phyloP scores from a whole-genome alignment of 2,329 filamentous ascomycete genomes.

The Myotisia sp. region DNA sequence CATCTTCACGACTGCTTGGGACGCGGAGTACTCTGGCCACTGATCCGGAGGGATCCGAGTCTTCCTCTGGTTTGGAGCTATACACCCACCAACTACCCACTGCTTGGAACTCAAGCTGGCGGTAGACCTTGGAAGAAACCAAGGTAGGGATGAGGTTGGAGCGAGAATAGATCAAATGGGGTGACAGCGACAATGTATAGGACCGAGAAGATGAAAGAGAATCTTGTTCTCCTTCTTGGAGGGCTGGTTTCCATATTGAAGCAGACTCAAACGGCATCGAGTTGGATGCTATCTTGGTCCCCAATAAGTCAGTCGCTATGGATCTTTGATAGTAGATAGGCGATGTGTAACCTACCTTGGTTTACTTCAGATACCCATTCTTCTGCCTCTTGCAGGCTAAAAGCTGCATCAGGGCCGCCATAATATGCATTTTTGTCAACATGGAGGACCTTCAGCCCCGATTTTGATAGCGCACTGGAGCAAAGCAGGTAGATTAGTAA shows the following conservation, averaged over 20 bases:
- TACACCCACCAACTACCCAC: slow-evolving; percentile 87
- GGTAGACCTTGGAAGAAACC: slow-evolving; percentile 77
- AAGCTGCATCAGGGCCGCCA: slow-evolving; percentile 69
- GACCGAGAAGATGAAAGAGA: slow-evolving; percentile 45
- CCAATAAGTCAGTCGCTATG: slow-evolving; percentile 13
- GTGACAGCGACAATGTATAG: slow-evolving; percentile 72
- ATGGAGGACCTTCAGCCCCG: slow-evolving; percentile 80
- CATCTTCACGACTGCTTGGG: slow-evolving; percentile 79
- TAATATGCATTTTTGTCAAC: slow-evolving; percentile 81
- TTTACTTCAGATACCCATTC: slow-evolving; percentile 48
- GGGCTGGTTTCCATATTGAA: slow-evolving; percentile 17
- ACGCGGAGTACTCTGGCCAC: slow-evolving; percentile 51
- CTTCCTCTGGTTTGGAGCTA: slow-evolving; percentile 9
- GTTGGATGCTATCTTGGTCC: slow-evolving; percentile 20
- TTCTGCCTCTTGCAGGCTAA: slow-evolving; percentile 69
- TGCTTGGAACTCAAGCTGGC: slow-evolving; percentile 83
- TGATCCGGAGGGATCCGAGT: slow-evolving; percentile 16
- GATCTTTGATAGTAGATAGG: neutral
- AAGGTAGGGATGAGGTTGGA: slow-evolving; percentile 64
- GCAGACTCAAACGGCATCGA: slow-evolving; percentile 28
- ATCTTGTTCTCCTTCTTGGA: slow-evolving; percentile 10
- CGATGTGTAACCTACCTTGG: slow-evolving; percentile 20
- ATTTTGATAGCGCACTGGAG: slow-evolving; percentile 79
- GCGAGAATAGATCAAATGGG: slow-evolving; percentile 72
- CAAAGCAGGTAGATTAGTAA: neutral